A percentile compares a stretch with the other conserved stretches of the same genome.
phyloP scores from a whole-genome alignment of 768 basidiomycete species.

The Collybia nuda region DNA sequence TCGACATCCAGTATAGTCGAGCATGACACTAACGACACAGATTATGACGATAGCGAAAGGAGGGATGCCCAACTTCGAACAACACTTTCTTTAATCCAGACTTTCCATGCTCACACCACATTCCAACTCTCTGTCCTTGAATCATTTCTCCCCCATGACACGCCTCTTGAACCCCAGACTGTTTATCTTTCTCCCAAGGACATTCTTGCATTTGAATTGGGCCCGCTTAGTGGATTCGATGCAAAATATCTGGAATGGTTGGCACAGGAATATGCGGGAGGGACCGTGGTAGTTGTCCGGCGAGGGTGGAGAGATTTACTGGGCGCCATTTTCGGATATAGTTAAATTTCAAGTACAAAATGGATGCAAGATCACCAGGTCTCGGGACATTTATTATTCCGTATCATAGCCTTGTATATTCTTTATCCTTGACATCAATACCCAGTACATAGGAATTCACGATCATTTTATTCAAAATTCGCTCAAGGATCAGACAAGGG shows the following conservation, averaged over 20 bases:
- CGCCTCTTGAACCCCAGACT: slow-evolving; percentile 14
- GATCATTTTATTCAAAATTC: neutral
- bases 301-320: slow-evolving; percentile 53
- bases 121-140: slow-evolving; percentile 55
- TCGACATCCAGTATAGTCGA: slow-evolving; percentile 24
- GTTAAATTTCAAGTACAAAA: neutral
- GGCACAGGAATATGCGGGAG: slow-evolving; percentile 59
- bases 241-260: slow-evolving; percentile 81
- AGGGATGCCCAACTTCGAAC: slow-evolving; percentile 36
- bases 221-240: slow-evolving; percentile 70
- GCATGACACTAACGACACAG: slow-evolving; percentile 8
- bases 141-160: slow-evolving; percentile 24
- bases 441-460: too few species aligned
- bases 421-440: too few species aligned
- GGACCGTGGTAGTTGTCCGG: slow-evolving; percentile 38
- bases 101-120: slow-evolving; percentile 64
- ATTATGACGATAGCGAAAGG: slow-evolving; percentile 21
- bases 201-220: slow-evolving; percentile 67
- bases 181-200: slow-evolving; percentile 60
- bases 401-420: too few species aligned
- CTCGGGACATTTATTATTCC: too few species aligned
- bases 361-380: too few species aligned
- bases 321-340: slow-evolving; percentile 45
- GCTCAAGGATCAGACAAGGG: too few species aligned
- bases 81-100: slow-evolving; percentile 62